Conservation (phyloP, 2,329 filamentous ascomycete species). For the Blastomyces parvus region DNA sequence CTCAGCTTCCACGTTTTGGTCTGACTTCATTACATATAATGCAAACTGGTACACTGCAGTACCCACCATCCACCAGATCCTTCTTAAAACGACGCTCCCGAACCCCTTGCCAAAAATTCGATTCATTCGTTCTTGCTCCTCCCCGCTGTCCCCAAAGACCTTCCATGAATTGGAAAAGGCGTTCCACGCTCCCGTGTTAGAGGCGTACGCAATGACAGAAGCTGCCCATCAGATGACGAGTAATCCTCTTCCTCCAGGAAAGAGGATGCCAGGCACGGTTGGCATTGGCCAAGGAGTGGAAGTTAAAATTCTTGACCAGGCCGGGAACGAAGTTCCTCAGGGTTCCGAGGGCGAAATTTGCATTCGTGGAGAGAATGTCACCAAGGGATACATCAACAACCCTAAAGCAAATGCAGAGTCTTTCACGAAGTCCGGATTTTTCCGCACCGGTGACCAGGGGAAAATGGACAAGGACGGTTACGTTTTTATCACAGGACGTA, state of each 20-base stretch:
- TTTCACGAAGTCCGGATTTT: conserved; percentile 68
- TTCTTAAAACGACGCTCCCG: conserved; percentile 64
- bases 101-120: conserved; percentile 61
- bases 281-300: conserved; percentile 77
- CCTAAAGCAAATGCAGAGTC: conserved; percentile 61
- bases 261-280: conserved; percentile 71
- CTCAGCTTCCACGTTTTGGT: conserved; percentile 76
- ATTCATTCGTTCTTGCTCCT: conserved; percentile 82
- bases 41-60: conserved; percentile 91
- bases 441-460: conserved; percentile 81
- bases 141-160: conserved; percentile 68
- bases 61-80: conserved; percentile 85
- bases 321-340: conserved; percentile 57
- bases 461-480: conserved; percentile 72
- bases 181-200: conserved; percentile 70
- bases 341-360: conserved; percentile 72
- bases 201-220: conserved; percentile 90
- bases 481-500: conserved; percentile 76
- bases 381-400: conserved; percentile 78
- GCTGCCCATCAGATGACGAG: conserved; percentile 49
- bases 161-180: conserved; percentile 69
- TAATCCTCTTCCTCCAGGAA: conserved; percentile 59
- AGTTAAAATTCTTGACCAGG: conserved; percentile 63
- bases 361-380: conserved; percentile 73
- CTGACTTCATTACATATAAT: conserved; percentile 59